These are phyloP conservation scores for Syncephalastrum contaminatum DNA, from an alignment of 371 early-diverging fungal species.

Conservation along the genomic window DNA sequence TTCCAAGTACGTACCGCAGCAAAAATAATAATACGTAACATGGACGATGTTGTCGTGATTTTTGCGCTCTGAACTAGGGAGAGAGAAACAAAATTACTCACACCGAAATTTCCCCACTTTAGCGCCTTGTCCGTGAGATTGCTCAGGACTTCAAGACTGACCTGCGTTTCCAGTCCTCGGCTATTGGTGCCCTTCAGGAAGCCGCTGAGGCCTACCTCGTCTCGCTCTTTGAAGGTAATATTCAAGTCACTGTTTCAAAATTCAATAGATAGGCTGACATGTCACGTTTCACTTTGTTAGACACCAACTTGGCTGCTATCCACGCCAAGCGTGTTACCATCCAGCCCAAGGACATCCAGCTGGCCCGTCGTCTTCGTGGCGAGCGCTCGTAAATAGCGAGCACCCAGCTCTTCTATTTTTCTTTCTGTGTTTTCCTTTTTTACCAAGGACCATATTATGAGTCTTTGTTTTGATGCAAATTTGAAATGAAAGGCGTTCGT, in stretches of 20 bases:
- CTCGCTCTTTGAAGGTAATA: constrained; percentile 80
- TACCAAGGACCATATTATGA: constrained; percentile 1
- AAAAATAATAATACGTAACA: too few species aligned
- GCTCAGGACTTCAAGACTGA: constrained; percentile 97
- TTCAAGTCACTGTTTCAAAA: neutral
- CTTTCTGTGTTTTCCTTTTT: neutral
- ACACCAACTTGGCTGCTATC: constrained; percentile 98
- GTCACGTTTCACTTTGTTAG: constrained; percentile 82
- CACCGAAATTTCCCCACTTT: neutral
- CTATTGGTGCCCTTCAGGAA: constrained; percentile 98
- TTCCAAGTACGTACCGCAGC: constrained; percentile 69
- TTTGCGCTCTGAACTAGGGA: too few species aligned
- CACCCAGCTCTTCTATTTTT: neutral
- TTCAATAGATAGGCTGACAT: neutral
- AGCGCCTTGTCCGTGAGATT: constrained; percentile 92
- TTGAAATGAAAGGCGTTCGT: neutral
- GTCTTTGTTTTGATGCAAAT: neutral
- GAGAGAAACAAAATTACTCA: neutral
- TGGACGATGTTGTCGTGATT: too few species aligned
- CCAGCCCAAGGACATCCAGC: constrained; percentile 98
- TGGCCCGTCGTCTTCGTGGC: constrained; percentile 95
- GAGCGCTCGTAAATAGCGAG: constrained; percentile 70
- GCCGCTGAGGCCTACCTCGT: constrained; percentile 98
- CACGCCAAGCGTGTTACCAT: constrained; percentile 99
- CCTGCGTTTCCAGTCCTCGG: constrained; percentile 96